Evolutionary conservation across 2,329 filamentous ascomycete species (phyloP).

Genomic region (Eurotiales sp.): DNA sequence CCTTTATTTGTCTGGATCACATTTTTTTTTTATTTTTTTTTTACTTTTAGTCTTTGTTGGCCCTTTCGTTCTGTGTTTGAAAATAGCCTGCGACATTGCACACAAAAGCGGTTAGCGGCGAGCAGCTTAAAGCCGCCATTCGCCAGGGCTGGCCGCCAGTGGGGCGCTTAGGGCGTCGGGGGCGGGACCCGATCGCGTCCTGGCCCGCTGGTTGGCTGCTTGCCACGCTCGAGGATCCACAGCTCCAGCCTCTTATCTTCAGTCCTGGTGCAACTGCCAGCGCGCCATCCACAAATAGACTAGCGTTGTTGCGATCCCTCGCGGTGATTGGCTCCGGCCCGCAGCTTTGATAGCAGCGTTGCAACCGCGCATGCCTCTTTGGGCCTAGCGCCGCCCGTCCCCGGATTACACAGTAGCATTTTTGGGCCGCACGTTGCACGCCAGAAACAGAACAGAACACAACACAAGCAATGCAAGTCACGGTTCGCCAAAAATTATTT

Average conservation of each 20-base stretch:
- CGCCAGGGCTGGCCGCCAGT: not conserved
- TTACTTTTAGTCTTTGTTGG: too few species aligned
- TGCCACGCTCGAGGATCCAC: not conserved
- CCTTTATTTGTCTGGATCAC: not conserved
- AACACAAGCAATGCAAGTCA: not conserved
- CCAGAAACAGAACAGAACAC: not conserved
- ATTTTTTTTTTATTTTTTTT: too few species aligned
- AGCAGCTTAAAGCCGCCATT: too few species aligned
- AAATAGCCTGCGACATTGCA: too few species aligned
- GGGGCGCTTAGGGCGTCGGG: too few species aligned
- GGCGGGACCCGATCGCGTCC: not conserved
- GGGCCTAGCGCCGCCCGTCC: constrained; percentile 2
- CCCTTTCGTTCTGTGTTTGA: too few species aligned
- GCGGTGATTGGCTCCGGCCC: not conserved
- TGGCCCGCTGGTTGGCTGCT: not conserved
- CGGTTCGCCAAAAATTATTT: too few species aligned
- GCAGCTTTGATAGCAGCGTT: constrained; percentile 13
- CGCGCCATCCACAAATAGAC: not conserved
- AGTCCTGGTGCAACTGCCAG: not conserved
- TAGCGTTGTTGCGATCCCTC: not conserved
- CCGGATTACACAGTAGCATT: constrained; percentile 11
- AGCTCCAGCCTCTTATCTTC: constrained; percentile 6
- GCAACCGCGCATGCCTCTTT: not conserved
- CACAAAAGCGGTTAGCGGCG: too few species aligned
- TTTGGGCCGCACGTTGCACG: not conserved